Evolutionary conservation across 2,329 filamentous ascomycete species (phyloP), one percentile per base, ranked within the genome.

Genomic region (Fusarium sp.): DNA sequence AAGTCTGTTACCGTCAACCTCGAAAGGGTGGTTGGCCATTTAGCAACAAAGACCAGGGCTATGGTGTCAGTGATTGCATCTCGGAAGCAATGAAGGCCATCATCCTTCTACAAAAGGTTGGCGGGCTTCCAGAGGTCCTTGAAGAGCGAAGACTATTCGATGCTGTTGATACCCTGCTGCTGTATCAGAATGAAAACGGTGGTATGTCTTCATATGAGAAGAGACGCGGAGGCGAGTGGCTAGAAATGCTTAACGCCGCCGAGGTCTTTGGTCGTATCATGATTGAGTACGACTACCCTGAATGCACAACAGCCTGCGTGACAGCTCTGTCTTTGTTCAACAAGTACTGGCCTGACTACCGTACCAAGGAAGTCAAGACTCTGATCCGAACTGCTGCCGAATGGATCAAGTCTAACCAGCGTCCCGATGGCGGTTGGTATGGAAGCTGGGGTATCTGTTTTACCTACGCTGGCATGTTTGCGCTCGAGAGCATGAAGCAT

Each of bases 391-490:
- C 90, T 37, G 94, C 94, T 0, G 88, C 97, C 1, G 82, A 84
- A 50, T 98, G 94, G 83, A 97, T 99, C 79, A 92, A 94, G 76
- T 85, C 85, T 3, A 87, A 89, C 4, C 96, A 98, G 80, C 84
- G 87, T 3, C 78, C 85, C 0, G 93, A 98, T 72, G 96, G 96
- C n/a, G 92, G 91, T 63, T 99, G 96, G 96, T 98, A 99, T 77
- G 96, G 96, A 45, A 94, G 89, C 76, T 99, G 96, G 96, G 96
- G 93, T 53, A 97, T 99, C 74, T 99, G 96, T 82, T 99, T 97
- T 80, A 97, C 94, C 0, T 99, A 99, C 77, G 96, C 94, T 1
- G 92, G 89, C 68, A 97, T 98, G 94, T 99, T 99, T 81, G 94
- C 94, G 0, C 84, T 98, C 1, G 95, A 98, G 78, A 93, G 92